These are phyloP conservation scores for Holtermanniella nyarrowii DNA, from an alignment of 768 basidiomycete species.

Conservation along the genomic window DNA sequence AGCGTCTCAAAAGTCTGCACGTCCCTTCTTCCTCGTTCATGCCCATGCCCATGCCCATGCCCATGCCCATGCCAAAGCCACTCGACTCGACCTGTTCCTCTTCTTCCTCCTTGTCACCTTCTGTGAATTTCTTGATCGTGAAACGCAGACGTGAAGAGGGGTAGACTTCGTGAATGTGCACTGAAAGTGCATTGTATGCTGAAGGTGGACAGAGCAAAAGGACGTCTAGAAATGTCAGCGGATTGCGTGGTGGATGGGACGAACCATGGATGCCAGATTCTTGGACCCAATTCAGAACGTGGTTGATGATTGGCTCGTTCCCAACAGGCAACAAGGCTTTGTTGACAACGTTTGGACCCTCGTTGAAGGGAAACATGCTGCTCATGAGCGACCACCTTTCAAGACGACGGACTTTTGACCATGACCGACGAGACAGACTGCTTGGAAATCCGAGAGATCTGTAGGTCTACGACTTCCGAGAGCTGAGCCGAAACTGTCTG, in stretches of 20 bases:
- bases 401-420: conserved; percentile 63
- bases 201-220: conserved; percentile 65
- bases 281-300: conserved; percentile 74
- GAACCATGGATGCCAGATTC: conserved; percentile 72
- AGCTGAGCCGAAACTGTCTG: neutral
- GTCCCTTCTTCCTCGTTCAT: conserved; percentile 6
- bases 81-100: conserved; percentile 56
- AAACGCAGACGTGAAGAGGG: conserved; percentile 56
- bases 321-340: conserved; percentile 81
- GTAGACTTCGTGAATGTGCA: conserved; percentile 71
- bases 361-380: conserved; percentile 43
- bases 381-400: neutral
- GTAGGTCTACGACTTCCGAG: conserved; percentile 10
- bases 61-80: conserved; percentile 58
- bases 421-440: conserved; percentile 78
- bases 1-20: conserved; percentile 54
- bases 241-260: conserved; percentile 10
- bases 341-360: conserved; percentile 54
- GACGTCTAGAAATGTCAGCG: conserved; percentile 59
- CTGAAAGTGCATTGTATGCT: conserved; percentile 55
- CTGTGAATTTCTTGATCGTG: conserved; percentile 60
- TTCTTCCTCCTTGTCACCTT: conserved; percentile 27
- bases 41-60: conserved; percentile 11
- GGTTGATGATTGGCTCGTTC: conserved; percentile 78
- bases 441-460: conserved; percentile 60